Evolutionary conservation across 148 eudicot species (phyloP).

Genomic region (Chenopodium quinoa): DNA sequence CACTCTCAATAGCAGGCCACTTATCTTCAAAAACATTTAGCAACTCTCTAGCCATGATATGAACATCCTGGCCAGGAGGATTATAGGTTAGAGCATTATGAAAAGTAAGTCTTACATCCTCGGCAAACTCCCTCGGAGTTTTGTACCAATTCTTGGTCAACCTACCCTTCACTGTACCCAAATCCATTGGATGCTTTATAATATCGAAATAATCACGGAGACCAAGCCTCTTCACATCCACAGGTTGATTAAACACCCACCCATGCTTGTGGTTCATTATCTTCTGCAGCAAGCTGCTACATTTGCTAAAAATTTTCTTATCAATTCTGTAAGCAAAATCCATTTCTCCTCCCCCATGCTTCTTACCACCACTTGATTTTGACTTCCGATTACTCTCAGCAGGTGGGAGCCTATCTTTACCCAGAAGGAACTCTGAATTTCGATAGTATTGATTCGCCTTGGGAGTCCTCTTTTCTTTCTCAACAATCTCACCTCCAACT

Average conservation of each 20-base stretch:
- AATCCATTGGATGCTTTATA: constrained; percentile 89
- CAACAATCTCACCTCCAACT: constrained; percentile 40
- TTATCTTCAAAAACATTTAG: constrained; percentile 64
- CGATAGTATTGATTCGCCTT: constrained; percentile 75
- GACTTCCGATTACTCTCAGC: constrained; percentile 68
- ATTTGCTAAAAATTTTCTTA: constrained; percentile 59
- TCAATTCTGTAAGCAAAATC: constrained; percentile 44
- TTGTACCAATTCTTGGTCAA: constrained; percentile 70
- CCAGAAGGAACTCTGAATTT: constrained; percentile 74
- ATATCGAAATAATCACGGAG: constrained; percentile 79
- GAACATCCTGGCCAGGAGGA: constrained; percentile 87
- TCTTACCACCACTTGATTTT: constrained; percentile 43
- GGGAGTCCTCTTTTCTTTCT: constrained; percentile 92
- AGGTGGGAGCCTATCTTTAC: constrained; percentile 70
- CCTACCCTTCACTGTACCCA: constrained; percentile 75
- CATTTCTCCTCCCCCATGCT: constrained; percentile 38
- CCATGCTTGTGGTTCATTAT: constrained; percentile 80
- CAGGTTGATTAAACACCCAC: constrained; percentile 88
- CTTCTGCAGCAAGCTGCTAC: constrained; percentile 64
- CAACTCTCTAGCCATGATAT: constrained; percentile 68
- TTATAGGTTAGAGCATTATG: constrained; percentile 85
- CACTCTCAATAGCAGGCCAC: constrained; percentile 61
- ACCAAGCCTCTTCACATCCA: constrained; percentile 61
- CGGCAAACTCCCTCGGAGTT: constrained; percentile 80
- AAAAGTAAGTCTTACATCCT: constrained; percentile 89